Evolutionary conservation across 768 basidiomycete genomes (phyloP), one percentile per base, ranked within the genome.

Genomic region (Trametes coccinea): DNA sequence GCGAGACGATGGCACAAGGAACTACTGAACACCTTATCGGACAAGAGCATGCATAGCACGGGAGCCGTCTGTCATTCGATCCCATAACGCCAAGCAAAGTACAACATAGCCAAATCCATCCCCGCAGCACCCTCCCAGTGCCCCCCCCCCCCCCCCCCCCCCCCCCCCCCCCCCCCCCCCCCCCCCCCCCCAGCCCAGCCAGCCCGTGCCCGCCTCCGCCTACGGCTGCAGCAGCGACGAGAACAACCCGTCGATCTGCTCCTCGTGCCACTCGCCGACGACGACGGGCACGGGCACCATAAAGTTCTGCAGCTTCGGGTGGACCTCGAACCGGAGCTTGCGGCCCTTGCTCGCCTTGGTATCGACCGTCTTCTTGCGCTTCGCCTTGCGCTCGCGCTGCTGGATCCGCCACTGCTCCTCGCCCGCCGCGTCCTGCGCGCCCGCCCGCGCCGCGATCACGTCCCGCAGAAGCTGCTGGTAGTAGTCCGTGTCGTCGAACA

Each of bases 251-350:
- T 99, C 95, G 56, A 95, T 83, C 76, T 98, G 97, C 70, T 94
- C 93, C 61, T 98, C 94, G 65, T 96, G 93, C 97, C 97, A 99
- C 57, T 77, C 82, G 31, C 85, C 86, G 37, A 75, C 72, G 13
- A 78, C 71, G 17, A 66, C 65, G 6, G 84, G 83, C 11, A 95
- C 87, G 5, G 96, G 96, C 1, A 95, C 92, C 90, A 96, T 96
- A 72, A 98, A 98, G 74, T 95, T 94, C 73, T 95, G 92, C 52
- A 97, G 78, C 77, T 97, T 98, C 69, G 98, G 95, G 70, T 98
- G 97, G 1, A 92, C 87, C 65, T 96, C 90, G 73, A 94, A 97
- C 87, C 95, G 83, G 63, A 99, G 75, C 74, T 95, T 96, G 60
- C 96, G 81, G 4, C 97, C 97, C 77, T 98, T 98, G 76, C 90